Base-by-base conservation (phyloP, 2,329 filamentous ascomycete species). In the Blastomyces silverae region DNA sequence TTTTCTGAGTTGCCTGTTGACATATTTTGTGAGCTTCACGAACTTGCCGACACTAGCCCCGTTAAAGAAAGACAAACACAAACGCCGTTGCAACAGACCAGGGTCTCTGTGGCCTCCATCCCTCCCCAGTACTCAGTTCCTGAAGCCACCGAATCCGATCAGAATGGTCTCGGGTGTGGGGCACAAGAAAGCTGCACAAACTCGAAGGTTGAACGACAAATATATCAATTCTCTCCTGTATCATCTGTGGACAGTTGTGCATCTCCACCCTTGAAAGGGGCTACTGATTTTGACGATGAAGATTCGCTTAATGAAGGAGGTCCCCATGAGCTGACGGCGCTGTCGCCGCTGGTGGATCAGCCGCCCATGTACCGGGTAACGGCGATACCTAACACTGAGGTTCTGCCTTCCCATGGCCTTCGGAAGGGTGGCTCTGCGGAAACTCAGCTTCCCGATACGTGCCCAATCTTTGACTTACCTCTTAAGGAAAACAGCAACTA, bases 41-140 rank as follows among this genome's bases (percentile, higher is more conserved):
- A 61, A 17, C 42, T 61, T 61, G 42, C 25, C 10, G 59, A 61
- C 28, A 61, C 59, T 17, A 61, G 59, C 25, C 20, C 11, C 4
- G 28, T 34, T 25, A 61, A 34, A 39, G 44, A 50, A 50, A 37
- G 17, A 11, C 15, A 15, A 50, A 15, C 20, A 11, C 25, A 22
- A 50, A 15, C 20, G 17, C n/a, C 59, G 13, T 61, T 28, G 25
- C 25, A 17, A 10, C 22, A 50, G 20, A n/a, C 28, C 20, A n/a
- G 20, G 22, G 1, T 28, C 8, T 60, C 13, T 11, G n/a, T 25
- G 22, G 15, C n/a, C 22, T 60, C 57, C 10, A 3, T n/a, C 3
- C 31, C 31, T 59, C 37, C 37, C 56, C 56, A 6, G 22, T 25
- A 39, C 37, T 59, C 56, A 39, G 6, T 6, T 39, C 42, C 37